A percentile compares a stretch with the other conserved stretches of the same genome.
These are phyloP conservation scores for Gynostemma pentaphyllum DNA, from an alignment of 306 rosid genomes.

Conservation along the genomic window DNA sequence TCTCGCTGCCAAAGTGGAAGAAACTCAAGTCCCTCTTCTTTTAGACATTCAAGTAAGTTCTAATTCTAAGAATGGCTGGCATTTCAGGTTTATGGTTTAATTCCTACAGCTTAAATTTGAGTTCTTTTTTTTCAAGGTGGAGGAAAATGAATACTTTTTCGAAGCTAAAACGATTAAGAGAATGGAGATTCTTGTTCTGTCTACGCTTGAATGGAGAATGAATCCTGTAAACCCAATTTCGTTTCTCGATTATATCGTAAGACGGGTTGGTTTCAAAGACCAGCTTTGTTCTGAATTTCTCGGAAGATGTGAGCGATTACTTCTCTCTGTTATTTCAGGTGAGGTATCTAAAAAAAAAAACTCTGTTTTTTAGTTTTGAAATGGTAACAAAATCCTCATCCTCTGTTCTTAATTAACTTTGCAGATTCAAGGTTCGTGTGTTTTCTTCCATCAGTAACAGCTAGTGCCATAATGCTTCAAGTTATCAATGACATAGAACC, in stretches of 20 bases:
- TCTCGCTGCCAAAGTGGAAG: constrained; percentile 83
- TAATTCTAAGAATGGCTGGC: not conserved
- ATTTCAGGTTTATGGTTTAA: not conserved
- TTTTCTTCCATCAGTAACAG: constrained; percentile 67
- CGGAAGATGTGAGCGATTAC: constrained; percentile 36
- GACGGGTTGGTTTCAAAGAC: constrained; percentile 59
- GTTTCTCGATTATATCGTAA: constrained; percentile 49
- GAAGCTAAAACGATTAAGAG: constrained; percentile 65
- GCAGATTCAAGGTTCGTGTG: constrained; percentile 61
- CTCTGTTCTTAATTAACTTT: not conserved
- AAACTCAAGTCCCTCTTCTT: constrained; percentile 71
- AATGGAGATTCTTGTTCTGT: constrained; percentile 87
- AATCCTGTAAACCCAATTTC: constrained; percentile 72
- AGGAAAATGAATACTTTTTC: constrained; percentile 42
- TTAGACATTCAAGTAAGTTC: constrained; percentile 57
- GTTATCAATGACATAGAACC: constrained; percentile 55
- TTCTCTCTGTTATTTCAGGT: constrained; percentile 57
- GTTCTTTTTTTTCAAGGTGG: constrained; percentile 34
- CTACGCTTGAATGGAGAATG: constrained; percentile 88
- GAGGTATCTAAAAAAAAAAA: not conserved
- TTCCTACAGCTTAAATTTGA: not conserved
- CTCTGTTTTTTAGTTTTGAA: too few relatives aligned
- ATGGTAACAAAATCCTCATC: too few relatives aligned
- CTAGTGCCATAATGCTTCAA: constrained; percentile 67
- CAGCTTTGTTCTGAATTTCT: constrained; percentile 54